Conservation (phyloP, 306 rosid species). For the Sphenostylis stenocarpa region DNA sequence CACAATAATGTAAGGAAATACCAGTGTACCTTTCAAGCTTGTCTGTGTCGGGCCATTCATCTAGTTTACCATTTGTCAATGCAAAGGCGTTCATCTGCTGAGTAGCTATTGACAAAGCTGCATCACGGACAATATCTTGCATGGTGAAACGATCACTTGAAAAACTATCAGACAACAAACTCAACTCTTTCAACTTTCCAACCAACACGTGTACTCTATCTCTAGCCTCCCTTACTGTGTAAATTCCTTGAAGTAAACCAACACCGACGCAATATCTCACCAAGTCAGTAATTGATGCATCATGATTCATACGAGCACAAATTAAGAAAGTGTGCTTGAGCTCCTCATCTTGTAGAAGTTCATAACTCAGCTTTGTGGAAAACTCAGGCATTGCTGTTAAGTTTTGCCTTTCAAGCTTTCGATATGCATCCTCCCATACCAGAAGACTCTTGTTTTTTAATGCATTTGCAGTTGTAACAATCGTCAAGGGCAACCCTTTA, state of each 20-base stretch:
- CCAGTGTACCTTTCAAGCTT: background rate
- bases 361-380: background rate
- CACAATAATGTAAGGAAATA: background rate
- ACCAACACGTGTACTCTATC: background rate
- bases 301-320: background rate
- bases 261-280: background rate
- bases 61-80: background rate
- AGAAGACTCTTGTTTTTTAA: background rate
- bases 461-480: background rate
- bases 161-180: background rate
- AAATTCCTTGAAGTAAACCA: background rate
- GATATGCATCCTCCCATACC: background rate
- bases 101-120: slow-evolving; percentile 1
- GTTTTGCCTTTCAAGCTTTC: background rate
- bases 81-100: background rate
- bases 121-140: background rate
- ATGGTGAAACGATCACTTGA: background rate
- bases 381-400: background rate
- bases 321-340: background rate
- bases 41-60: background rate
- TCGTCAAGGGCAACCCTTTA: background rate
- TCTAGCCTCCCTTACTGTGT: background rate
- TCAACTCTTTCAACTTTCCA: background rate
- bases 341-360: background rate
- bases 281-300: background rate